Evolutionary conservation across 495 filamentous ascomycete genomes (phyloP), one percentile per base, ranked within the genome.

Genomic region (Neurospora discreta): DNA sequence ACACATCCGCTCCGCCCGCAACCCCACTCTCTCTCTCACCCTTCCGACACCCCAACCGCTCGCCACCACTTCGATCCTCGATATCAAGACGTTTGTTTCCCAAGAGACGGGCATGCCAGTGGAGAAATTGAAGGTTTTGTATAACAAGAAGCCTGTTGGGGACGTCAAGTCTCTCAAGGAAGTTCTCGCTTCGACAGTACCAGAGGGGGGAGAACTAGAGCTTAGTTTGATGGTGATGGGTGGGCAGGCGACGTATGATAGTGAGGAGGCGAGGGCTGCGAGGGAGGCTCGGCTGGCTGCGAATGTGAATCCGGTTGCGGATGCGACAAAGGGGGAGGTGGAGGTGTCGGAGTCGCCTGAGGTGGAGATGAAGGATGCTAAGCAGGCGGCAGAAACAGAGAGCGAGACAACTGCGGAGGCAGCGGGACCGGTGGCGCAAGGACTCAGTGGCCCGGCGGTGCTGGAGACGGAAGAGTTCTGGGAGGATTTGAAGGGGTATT

Each of bases 151-250:
- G 81, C 93, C 94, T 1, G 87, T 91, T 0, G 74, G 85, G 0
- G 94, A 95, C 76, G 84, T 84, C 40, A 92, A 92, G 81, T 84
- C 87, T 9, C 74, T 93, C 1, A 82, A 81, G 69, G 90, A 92
- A 42, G 68, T 92, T 4, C 10, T 41, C 4, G 72, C 13, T 0
- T 43, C 20, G 0, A 43, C 41, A 5, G 2, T 10, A 10, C 52
- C n/a, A 2, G 78, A 76, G 0, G 82, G 81, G 6, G 82, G 74
- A 3, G 77, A 87, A 68, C 78, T 91, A 6, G 92, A 95, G 82
- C 88, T 98, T 70, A 88, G 86, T 0, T 85, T 97, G 39, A 97
- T 99, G 95, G 84, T 97, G 33, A 90, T 98, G 75, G 93, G 91
- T 18, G 89, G 88, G 11, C 88, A 84, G 23, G 84, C 69, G 1